Base-by-base conservation (phyloP, 1,284 basidiomycete genomes). In the Ustilago curta region DNA sequence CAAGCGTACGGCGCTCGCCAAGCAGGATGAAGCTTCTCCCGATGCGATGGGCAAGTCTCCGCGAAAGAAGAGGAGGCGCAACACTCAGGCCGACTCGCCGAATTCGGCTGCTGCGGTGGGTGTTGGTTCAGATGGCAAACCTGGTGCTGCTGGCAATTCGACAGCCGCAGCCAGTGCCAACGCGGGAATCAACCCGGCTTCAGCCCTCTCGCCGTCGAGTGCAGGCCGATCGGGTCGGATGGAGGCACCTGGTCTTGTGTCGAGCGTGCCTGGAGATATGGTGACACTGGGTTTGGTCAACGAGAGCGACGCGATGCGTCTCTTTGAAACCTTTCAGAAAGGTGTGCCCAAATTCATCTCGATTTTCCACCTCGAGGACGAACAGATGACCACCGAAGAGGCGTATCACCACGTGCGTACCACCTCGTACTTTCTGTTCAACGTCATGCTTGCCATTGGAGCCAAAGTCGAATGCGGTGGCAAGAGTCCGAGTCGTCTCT, bases 361-460 rank as follows among this genome's bases (percentile, higher is more conserved):
- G 60, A 94, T 94, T 59, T 96, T 94, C 86, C 92, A 96, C 87
- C 90, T 95, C 83, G 96, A 96, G 87, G 94, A 96, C 68, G 88
- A 88, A 62, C 95, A 93, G 85, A 94, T 97, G 87, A 93, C 92
- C 2, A 95, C 93, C 86, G 94, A 95, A 84, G 90, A 90, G 42
- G 66, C 66, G 0, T 74, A 69, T 48, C 61, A 70, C 23, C 57
- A 70, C 73, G 88, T 94, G 71, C 91, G 91, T 87, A 93, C 94
- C 83, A 91, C 94, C 70, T 92, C 92, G 4, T 94, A 94, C 3
- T 97, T 94, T 90, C 95, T 94, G 57, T 93, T 94, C 85, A 92
- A 94, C 84, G 91, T 92, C 57, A 91, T 97, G 79, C 89, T 96
- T 39, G 93, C 94, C 25, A 91, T 97, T 48, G 94, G 93, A 44